Conservation (phyloP, 352 stramenopile species). For the Blastocystis sp. region DNA sequence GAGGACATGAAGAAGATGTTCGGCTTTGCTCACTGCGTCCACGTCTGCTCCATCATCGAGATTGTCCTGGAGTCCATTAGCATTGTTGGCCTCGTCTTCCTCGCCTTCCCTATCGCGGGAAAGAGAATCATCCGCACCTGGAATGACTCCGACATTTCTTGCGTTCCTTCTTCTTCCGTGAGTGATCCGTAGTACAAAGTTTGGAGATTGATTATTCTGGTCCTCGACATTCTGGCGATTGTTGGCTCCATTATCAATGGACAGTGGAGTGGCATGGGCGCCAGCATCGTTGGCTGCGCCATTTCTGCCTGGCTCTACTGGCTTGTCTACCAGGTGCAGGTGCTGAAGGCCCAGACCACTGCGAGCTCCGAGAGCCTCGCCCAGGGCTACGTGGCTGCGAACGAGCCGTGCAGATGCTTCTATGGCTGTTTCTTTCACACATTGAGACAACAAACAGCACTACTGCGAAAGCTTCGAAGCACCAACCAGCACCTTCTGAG, state of each 20-base stretch:
- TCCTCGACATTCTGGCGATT: neutral
- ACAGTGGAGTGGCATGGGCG: neutral
- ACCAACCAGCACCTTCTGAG: constrained; percentile 57
- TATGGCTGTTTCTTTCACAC: neutral
- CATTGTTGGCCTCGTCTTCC: constrained; percentile 40
- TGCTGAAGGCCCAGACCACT: neutral
- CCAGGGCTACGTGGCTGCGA: neutral
- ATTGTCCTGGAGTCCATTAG: neutral
- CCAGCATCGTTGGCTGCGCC: neutral
- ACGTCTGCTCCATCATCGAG: constrained; percentile 3
- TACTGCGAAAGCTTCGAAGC: constrained; percentile 60
- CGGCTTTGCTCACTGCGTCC: constrained; percentile 11
- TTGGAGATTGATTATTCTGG: constrained; percentile 7
- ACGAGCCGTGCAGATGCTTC: neutral
- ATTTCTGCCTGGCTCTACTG: neutral
- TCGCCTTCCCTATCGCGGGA: constrained; percentile 43
- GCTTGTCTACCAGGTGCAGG: neutral
- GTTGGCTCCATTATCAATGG: neutral
- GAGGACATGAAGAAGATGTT: constrained; percentile 16
- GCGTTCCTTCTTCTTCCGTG: neutral
- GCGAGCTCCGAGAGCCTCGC: neutral
- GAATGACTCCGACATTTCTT: constrained; percentile 23
- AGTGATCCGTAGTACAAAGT: neutral
- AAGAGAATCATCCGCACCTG: constrained; percentile 8
- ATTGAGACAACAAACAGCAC: constrained; percentile 36